Evolutionary conservation across 108 stramenopile genomes (phyloP).

Genomic region (Stephanodiscus triporus): DNA sequence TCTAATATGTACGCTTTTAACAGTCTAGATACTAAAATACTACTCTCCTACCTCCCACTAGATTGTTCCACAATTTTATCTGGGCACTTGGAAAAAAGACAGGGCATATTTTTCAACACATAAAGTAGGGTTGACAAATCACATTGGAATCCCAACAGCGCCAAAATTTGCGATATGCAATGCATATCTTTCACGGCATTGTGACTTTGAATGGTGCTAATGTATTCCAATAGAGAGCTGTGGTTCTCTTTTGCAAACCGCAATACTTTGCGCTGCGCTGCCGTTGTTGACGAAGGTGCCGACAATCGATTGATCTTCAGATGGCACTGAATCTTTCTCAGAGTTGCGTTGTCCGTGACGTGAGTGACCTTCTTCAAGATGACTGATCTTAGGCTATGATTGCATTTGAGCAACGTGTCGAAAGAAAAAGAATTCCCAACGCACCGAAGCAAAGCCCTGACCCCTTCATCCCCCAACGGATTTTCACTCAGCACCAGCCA

Average conservation of each 20-base stretch:
- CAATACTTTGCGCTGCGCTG: slow-evolving; percentile 13
- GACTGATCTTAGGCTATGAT: slow-evolving; percentile 20
- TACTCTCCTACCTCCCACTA: too few relatives aligned
- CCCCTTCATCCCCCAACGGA: slow-evolving; percentile 47
- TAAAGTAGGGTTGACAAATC: slow-evolving; percentile 6
- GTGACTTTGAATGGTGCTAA: background rate
- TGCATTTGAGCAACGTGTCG: slow-evolving; percentile 2
- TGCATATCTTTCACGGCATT: slow-evolving; percentile 1
- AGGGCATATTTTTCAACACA: slow-evolving; percentile 1
- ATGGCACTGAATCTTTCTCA: slow-evolving; percentile 16
- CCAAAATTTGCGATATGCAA: slow-evolving; percentile 3
- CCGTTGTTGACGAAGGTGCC: background rate
- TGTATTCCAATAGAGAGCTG: background rate
- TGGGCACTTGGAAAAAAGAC: background rate
- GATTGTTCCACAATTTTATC: slow-evolving; percentile 15
- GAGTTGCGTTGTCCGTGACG: slow-evolving; percentile 6
- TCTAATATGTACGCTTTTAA: too few relatives aligned
- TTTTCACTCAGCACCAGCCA: slow-evolving; percentile 56
- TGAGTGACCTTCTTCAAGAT: slow-evolving; percentile 19
- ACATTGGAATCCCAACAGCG: background rate
- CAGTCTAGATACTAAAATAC: too few relatives aligned
- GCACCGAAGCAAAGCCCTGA: slow-evolving; percentile 27
- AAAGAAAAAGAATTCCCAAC: slow-evolving; percentile 17
- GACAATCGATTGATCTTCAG: slow-evolving; percentile 29
- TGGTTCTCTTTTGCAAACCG: background rate